Evolutionary conservation across 2,329 filamentous ascomycete genomes (phyloP).

Genomic region (Rhinocladiella similis): DNA sequence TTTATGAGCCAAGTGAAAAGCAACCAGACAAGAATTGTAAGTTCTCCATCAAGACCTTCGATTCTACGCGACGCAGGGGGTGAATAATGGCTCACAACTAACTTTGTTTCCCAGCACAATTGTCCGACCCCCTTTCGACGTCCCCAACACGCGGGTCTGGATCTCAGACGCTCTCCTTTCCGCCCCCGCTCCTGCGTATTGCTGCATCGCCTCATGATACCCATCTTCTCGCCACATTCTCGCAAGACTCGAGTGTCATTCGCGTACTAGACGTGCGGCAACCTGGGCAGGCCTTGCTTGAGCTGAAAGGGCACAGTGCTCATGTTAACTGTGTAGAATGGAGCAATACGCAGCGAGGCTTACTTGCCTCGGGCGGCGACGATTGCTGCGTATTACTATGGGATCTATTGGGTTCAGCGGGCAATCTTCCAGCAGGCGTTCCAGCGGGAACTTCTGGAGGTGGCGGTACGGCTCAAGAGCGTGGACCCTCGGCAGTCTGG

Average conservation of each 20-base stretch:
- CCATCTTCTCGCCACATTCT: conserved; percentile 95
- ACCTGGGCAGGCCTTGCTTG: conserved; percentile 89
- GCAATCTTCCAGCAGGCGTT: conserved; percentile 4
- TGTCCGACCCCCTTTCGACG: conserved; percentile 22
- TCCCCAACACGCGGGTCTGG: conserved; percentile 25
- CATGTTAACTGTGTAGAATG: conserved; percentile 93
- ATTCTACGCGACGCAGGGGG: no score
- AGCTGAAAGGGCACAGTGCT: conserved; percentile 84
- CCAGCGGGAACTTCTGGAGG: conserved; percentile 21
- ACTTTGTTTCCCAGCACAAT: conserved; percentile 13
- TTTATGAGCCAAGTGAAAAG: conserved; percentile 95
- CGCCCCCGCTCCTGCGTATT: conserved; percentile 70
- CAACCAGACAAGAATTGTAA: conserved; percentile 61
- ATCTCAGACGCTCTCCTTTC: conserved; percentile 36
- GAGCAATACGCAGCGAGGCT: conserved; percentile 83
- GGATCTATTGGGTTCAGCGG: conserved; percentile 74
- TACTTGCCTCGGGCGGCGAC: conserved; percentile 87
- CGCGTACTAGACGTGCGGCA: conserved; percentile 95
- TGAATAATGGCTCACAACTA: conserved; percentile 1
- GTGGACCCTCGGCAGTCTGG: conserved; percentile 47
- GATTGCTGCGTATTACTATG: conserved; percentile 90
- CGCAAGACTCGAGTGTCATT: conserved; percentile 86
- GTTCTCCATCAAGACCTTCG: conserved; percentile 62
- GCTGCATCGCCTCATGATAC: conserved; percentile 78
- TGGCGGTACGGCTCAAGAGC: conserved; percentile 35